A percentile compares a stretch with the other conserved stretches of the same genome.
These are phyloP conservation scores for Leccinum griseonigrum DNA, from an alignment of 1,284 basidiomycete species.

Conservation along the genomic window DNA sequence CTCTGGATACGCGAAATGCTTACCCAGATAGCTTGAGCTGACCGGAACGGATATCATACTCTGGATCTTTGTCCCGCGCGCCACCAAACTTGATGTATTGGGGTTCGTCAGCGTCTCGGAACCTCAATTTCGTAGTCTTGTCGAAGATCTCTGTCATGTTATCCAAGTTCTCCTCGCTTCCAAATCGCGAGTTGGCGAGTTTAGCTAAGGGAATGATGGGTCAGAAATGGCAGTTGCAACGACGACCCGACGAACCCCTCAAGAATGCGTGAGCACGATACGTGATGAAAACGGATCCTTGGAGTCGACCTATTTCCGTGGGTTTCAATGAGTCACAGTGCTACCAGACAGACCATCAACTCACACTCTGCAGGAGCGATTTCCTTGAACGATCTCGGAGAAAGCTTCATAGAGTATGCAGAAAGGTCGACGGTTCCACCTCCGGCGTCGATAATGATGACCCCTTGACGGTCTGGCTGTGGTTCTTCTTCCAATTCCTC, in stretches of 20 bases:
- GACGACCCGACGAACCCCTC: conserved; percentile 20
- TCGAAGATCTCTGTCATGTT: conserved; percentile 47
- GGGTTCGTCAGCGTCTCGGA: conserved; percentile 37
- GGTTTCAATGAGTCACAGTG: neutral
- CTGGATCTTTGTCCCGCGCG: conserved; percentile 40
- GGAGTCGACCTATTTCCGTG: conserved; percentile 27
- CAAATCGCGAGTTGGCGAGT: conserved; percentile 31
- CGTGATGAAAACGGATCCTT: conserved; percentile 42
- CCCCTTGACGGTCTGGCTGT: conserved; percentile 32
- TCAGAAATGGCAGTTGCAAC: neutral
- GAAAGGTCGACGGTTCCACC: conserved; percentile 58
- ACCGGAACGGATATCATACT: conserved; percentile 43
- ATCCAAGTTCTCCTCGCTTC: conserved; percentile 33
- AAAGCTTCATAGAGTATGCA: conserved; percentile 38
- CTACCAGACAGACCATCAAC: neutral
- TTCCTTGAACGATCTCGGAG: conserved; percentile 35
- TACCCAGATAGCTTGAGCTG: conserved; percentile 44
- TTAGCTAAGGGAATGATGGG: conserved; percentile 25
- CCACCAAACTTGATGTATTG: conserved; percentile 49
- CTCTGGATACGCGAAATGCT: neutral
- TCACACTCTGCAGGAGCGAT: conserved; percentile 40
- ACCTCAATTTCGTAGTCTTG: conserved; percentile 45
- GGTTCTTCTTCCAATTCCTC: conserved; percentile 11
- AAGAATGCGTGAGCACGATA: conserved; percentile 37
- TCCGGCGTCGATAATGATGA: conserved; percentile 51